A percentile compares a stretch with the other conserved stretches of the same genome.
phyloP scores from a whole-genome alignment of 306 rosid species.

The Betula pendula region DNA sequence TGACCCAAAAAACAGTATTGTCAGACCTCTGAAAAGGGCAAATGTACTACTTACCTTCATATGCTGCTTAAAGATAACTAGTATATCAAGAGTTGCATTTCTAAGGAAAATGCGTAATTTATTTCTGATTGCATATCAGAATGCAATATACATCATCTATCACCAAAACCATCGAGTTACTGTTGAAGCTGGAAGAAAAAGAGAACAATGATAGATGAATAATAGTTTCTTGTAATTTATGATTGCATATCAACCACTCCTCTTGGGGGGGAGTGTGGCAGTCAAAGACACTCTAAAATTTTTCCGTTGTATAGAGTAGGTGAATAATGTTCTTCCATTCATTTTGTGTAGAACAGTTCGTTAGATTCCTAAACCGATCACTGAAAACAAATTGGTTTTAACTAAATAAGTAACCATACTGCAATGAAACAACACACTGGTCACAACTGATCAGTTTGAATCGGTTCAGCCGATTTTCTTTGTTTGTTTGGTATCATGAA shows the following conservation, averaged over 20 bases:
- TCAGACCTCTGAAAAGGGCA: not conserved
- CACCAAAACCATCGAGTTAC: not conserved
- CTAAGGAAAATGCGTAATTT: not conserved
- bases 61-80: not conserved
- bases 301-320: not conserved
- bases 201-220: not conserved
- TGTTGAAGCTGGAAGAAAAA: not conserved
- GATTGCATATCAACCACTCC: no score
- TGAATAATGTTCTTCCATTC: not conserved
- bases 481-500: not conserved
- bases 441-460: not conserved
- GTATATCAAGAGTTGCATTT: not conserved
- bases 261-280: no score
- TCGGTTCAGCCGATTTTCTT: not conserved
- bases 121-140: not conserved
- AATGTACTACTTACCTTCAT: not conserved
- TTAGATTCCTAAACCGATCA: not conserved
- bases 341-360: not conserved
- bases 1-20: not conserved
- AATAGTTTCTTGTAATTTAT: not conserved
- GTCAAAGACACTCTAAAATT: not conserved
- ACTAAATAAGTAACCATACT: not conserved
- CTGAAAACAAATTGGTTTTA: not conserved
- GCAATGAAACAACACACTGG: not conserved
- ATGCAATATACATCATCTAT: not conserved